Evolutionary conservation across 129 eudicot genomes (phyloP).

Genomic region (Solidago caesia): DNA sequence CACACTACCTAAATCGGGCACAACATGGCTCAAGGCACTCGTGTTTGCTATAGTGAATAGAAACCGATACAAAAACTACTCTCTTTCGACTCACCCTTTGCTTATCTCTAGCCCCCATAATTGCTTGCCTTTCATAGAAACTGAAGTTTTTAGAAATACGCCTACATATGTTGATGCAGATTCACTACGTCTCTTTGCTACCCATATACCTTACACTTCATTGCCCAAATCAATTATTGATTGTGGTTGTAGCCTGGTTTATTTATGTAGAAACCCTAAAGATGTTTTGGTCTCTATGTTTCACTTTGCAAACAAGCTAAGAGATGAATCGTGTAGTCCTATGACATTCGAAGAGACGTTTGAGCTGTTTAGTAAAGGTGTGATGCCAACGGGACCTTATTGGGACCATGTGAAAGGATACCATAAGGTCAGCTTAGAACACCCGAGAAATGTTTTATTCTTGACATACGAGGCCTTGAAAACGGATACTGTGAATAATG

Average conservation of each 20-base stretch:
- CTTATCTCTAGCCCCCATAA: constrained; percentile 40
- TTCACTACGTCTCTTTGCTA: constrained; percentile 34
- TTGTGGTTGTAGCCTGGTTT: constrained; percentile 36
- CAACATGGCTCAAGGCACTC: constrained; percentile 56
- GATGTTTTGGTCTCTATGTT: constrained; percentile 49
- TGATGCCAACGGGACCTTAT: constrained; percentile 12
- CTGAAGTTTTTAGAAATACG: background rate
- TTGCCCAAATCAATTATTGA: constrained; percentile 31
- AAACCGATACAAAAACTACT: background rate
- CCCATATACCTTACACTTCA: constrained; percentile 40
- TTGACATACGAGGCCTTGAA: constrained; percentile 47
- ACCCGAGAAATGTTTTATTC: constrained; percentile 32
- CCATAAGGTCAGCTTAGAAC: constrained; percentile 33
- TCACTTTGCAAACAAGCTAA: constrained; percentile 38
- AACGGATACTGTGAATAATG: constrained; percentile 22
- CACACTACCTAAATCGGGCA: constrained; percentile 42
- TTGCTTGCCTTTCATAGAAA: constrained; percentile 27
- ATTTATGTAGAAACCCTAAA: constrained; percentile 54
- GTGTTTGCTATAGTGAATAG: constrained; percentile 33
- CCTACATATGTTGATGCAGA: background rate
- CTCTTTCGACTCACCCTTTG: constrained; percentile 30
- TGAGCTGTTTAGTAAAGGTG: constrained; percentile 36
- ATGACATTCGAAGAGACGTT: constrained; percentile 28
- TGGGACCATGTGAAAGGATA: constrained; percentile 35
- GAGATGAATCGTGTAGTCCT: background rate